Conservation (phyloP, 2,329 filamentous ascomycete genomes). For the Colletotrichum euphorbiae region DNA sequence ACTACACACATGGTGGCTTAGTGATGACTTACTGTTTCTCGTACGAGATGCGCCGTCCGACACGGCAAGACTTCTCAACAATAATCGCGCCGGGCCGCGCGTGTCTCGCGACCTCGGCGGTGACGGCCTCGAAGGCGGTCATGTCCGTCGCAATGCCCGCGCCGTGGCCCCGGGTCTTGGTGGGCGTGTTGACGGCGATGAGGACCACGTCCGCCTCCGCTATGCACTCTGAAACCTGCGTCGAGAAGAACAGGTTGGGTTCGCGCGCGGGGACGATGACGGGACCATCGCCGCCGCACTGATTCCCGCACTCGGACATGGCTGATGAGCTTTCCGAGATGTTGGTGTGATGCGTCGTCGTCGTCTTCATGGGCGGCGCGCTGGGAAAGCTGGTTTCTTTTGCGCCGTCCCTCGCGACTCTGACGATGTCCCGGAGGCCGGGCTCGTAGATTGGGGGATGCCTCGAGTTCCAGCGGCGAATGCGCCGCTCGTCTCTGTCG, state of each 20-base stretch:
- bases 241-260: conserved; percentile 81
- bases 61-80: conserved; percentile 87
- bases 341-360: conserved; percentile 43
- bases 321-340: conserved; percentile 45
- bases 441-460: conserved; percentile 83
- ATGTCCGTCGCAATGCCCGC: conserved; percentile 79
- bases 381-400: conserved; percentile 56
- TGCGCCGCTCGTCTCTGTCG: conserved; percentile 73
- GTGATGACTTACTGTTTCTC: conserved; percentile 67
- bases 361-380: conserved; percentile 42
- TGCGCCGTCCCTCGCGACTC: conserved; percentile 69
- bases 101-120: conserved; percentile 73
- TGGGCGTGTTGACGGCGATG: conserved; percentile 83
- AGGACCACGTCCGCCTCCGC: conserved; percentile 78
- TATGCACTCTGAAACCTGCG: conserved; percentile 72
- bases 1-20: neutral
- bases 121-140: conserved; percentile 77
- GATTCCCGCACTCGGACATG: conserved; percentile 48
- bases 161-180: conserved; percentile 76
- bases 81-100: conserved; percentile 78
- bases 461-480: conserved; percentile 78
- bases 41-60: conserved; percentile 76
- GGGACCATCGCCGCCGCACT: conserved; percentile 43
- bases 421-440: conserved; percentile 74
- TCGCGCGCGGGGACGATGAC: conserved; percentile 58